These are phyloP conservation scores for Paecilomyces niveus DNA, from an alignment of 2,329 filamentous ascomycete genomes.

Conservation along the genomic window DNA sequence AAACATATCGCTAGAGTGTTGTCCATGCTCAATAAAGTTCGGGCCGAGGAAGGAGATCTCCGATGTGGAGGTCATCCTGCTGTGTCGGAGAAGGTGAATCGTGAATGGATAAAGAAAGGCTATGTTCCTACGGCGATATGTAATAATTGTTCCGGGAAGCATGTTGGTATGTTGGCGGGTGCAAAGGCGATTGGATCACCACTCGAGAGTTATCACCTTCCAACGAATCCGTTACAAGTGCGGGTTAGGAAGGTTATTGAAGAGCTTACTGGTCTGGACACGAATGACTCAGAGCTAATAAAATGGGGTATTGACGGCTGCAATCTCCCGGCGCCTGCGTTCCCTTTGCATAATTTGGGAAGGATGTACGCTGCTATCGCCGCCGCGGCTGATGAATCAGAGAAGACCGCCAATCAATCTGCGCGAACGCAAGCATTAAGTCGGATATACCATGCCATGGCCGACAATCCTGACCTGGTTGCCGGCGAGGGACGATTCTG, in stretches of 20 bases:
- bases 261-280: constrained; percentile 24
- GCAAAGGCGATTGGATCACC: constrained; percentile 28
- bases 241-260: constrained; percentile 31
- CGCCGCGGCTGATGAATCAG: constrained; percentile 15
- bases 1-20: constrained; percentile 32
- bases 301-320: constrained; percentile 43
- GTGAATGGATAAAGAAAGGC: constrained; percentile 32
- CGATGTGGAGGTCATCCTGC: constrained; percentile 39
- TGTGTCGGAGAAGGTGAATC: constrained; percentile 29
- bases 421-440: constrained; percentile 20
- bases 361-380: constrained; percentile 33
- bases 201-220: constrained; percentile 28
- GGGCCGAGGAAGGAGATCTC: constrained; percentile 29
- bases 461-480: constrained; percentile 35
- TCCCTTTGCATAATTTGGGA: constrained; percentile 31
- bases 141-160: constrained; percentile 46
- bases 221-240: constrained; percentile 32
- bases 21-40: constrained; percentile 31
- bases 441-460: constrained; percentile 39
- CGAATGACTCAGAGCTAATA: constrained; percentile 13
- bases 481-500: constrained; percentile 43
- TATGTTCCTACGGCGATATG: constrained; percentile 32
- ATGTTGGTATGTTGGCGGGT: constrained; percentile 42
- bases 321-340: constrained; percentile 41
- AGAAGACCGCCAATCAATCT: not conserved